Base-by-base conservation (phyloP, 2,329 filamentous ascomycete genomes). In the Acrocalymma vagum region DNA sequence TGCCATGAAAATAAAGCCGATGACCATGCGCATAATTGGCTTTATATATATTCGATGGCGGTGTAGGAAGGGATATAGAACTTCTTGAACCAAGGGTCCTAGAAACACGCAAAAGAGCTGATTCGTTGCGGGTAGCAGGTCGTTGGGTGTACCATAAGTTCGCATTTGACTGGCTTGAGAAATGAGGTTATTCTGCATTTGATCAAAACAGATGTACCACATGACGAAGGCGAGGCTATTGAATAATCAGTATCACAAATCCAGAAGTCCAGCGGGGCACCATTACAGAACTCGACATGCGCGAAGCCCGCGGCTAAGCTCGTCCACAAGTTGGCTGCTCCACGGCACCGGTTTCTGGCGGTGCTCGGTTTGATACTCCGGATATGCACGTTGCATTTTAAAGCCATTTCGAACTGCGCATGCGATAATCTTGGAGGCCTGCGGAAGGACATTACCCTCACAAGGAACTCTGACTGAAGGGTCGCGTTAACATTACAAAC, bases 181-280 rank as follows among this genome's bases (percentile, higher is more conserved):
- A 8, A 70, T 62, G 4, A 71, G 41, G 27, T 71, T 70, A 46
- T 67, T 70, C 40, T 63, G 60, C 64, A 70, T 70, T 35, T 71
- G 69, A 34, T 71, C 69, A 25, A 64, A 69, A 48, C 62, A 70
- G 14, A 69, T 48, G 40, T 65, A 70, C 44, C 67, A 71, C 6
- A 65, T 36, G 8, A 65, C 41, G 36, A 69, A 69, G 6, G 57
- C 65, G 6, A 69, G 30, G 6, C n/a, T n/a, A n/a, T n/a, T n/a
- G n/a, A n/a, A n/a, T 20, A 38, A 23, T 13, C 24, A 38, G 27
- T 4, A 24, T 23, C 21, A 23, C 2, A 2, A 8, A 20, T 47
- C 9, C 43, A 42, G 24, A 42, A 14, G 42, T 2, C 14, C 20
- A 16, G 9, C 16, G 14, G 10, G 3, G 16, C 5, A 6, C 23